Conservation (phyloP, 1,139 yeast genomes). For the Diutina rugosa region DNA sequence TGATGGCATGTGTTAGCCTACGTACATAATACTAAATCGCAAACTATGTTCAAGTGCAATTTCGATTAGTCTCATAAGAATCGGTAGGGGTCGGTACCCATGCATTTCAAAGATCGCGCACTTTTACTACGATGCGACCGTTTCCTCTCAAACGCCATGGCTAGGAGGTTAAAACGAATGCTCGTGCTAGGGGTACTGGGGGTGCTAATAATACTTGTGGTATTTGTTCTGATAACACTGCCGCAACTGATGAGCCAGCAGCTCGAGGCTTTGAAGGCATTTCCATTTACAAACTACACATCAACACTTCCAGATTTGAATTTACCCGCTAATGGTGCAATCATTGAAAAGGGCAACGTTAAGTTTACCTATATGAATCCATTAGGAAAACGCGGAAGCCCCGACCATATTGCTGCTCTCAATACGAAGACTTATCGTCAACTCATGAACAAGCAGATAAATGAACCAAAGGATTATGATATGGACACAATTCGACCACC, state of each 20-base stretch:
- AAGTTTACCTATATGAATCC: conserved; percentile 21
- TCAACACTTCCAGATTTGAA: not conserved
- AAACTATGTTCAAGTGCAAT: too few species aligned
- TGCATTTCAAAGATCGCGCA: not conserved
- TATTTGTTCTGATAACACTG: not conserved
- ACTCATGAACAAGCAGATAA: conserved; percentile 19
- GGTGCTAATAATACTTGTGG: not conserved
- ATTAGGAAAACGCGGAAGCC: conserved; percentile 14
- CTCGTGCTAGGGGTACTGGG: not conserved
- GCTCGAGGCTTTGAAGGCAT: not conserved
- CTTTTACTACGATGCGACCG: not conserved
- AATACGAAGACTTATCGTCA: conserved; percentile 22
- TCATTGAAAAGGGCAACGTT: conserved; percentile 15
- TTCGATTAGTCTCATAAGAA: too few species aligned
- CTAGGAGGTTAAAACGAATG: not conserved
- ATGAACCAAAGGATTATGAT: conserved; percentile 37
- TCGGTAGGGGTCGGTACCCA: not conserved
- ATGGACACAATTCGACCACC: conserved; percentile 26
- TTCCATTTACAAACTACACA: not conserved
- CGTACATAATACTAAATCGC: too few species aligned
- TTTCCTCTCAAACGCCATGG: not conserved
- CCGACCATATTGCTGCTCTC: conserved; percentile 16
- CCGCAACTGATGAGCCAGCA: not conserved
- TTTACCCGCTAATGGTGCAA: conserved; percentile 6
- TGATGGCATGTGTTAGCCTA: too few species aligned